Evolutionary conservation across 352 stramenopile species (phyloP).

Genomic region (Albugo laibachii): DNA sequence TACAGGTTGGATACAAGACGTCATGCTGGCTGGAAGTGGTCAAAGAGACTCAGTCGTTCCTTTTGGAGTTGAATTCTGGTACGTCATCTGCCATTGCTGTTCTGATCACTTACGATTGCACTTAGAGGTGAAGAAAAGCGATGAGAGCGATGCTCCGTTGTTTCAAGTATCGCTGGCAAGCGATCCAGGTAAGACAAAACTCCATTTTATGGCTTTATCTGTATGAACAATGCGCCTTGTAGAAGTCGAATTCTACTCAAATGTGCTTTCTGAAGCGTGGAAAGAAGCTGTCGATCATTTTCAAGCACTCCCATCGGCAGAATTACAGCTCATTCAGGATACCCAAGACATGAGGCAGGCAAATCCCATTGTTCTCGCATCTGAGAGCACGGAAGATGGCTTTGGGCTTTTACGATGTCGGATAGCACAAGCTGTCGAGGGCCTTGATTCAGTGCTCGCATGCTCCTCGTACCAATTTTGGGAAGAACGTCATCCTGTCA

Average conservation of each 20-base stretch:
- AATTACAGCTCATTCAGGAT: slow-evolving; percentile 17
- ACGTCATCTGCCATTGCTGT: background rate
- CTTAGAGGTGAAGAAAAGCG: slow-evolving; percentile 32
- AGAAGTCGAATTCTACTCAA: slow-evolving; percentile 63
- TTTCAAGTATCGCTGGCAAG: slow-evolving; percentile 49
- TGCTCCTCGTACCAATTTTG: slow-evolving; percentile 72
- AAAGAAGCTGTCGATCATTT: slow-evolving; percentile 62
- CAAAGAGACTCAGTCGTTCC: background rate
- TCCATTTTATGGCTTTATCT: background rate
- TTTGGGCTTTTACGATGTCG: slow-evolving; percentile 60
- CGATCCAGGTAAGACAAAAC: slow-evolving; percentile 18
- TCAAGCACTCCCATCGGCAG: slow-evolving; percentile 25
- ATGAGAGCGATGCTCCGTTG: slow-evolving; percentile 59
- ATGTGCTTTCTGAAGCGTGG: slow-evolving; percentile 60
- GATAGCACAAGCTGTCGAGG: slow-evolving; percentile 53
- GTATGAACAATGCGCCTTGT: background rate
- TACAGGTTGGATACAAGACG: background rate
- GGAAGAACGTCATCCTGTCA: slow-evolving; percentile 54
- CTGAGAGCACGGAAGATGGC: slow-evolving; percentile 40
- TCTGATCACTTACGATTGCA: slow-evolving; percentile 7
- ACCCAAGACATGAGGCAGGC: slow-evolving; percentile 8
- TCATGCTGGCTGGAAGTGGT: background rate
- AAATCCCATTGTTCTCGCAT: slow-evolving; percentile 20
- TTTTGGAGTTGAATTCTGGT: background rate
- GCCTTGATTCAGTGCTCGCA: slow-evolving; percentile 30